Evolutionary conservation across 2,329 filamentous ascomycete species (phyloP), one percentile per base, ranked within the genome.

Genomic region (Ceratocystis lukuohia): DNA sequence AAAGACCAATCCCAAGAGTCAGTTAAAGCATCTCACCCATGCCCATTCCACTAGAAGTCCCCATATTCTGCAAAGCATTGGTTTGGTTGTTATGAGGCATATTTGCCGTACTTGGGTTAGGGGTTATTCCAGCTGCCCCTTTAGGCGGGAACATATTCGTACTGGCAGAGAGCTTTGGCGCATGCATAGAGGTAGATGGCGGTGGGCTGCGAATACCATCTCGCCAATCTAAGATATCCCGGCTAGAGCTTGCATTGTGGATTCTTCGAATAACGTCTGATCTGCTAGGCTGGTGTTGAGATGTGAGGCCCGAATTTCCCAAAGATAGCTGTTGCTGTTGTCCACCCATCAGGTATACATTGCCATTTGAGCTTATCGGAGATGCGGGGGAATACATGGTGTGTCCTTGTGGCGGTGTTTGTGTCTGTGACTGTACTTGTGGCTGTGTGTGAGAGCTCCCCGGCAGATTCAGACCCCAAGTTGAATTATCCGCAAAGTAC

Each of bases 401-500:
- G 15, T 53, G 48, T 53, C 22, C 48, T 28, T 53, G 48, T 25
- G 48, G 25, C 20, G 20, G 20, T 12, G 6, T 10, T 53, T 53
- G 48, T 4, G 25, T 53, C 8, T 53, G 48, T 53, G 48, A 15
- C 20, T 53, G 48, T 20, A 22, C 48, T 20, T 25, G 75, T 73
- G 71, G 76, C 75, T 30, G 74, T 71, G 59, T 76, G 70, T 22
- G 74, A 74, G 45, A 78, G 76, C 17, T 76, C 77, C 76, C 61
- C 77, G 71, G 50, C 82, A 81, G 8, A 85, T 84, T 2, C 10
- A 53, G 6, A 10, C n/a, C n/a, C 48, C 56, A 86, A 88, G 65
- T 28, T 10, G 62, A 37, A 88, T 76, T 65, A 85, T 77, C 5
- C 85, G 77, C 77, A 59, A 59, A 33, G 88, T 82, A 7, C 84